phyloP scores from a whole-genome alignment of 805 yeast genomes.

The Saccharomycopsis olivae region DNA sequence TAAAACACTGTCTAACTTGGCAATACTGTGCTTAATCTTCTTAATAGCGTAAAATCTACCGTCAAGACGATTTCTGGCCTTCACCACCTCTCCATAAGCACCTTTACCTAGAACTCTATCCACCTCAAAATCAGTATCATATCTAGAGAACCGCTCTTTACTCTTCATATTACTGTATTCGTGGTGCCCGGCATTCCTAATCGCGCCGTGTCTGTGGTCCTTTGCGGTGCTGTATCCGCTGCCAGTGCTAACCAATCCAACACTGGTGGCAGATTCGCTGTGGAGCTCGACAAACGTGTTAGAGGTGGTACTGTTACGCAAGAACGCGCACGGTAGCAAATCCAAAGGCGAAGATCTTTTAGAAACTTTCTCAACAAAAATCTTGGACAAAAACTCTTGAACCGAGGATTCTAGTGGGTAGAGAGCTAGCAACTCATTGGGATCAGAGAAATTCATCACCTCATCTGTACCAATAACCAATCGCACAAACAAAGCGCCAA shows the following conservation, averaged over 20 bases:
- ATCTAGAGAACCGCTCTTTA: conserved; percentile 45
- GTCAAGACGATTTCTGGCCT: conserved; percentile 85
- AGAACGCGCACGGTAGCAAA: conserved; percentile 69
- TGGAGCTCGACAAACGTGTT: conserved; percentile 20
- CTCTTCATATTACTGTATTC: too few species aligned
- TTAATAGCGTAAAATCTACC: conserved; percentile 94
- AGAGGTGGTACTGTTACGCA: conserved; percentile 56
- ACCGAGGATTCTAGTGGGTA: conserved; percentile 44
- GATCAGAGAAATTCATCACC: conserved; percentile 44
- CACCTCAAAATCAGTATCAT: conserved; percentile 90
- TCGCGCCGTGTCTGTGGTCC: neutral
- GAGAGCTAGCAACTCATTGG: conserved; percentile 48
- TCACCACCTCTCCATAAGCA: conserved; percentile 97
- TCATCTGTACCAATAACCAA: conserved; percentile 51
- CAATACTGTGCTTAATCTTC: conserved; percentile 74
- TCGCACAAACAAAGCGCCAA: conserved; percentile 70
- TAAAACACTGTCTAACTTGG: conserved; percentile 67
- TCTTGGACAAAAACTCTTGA: conserved; percentile 51
- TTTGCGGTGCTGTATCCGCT: neutral
- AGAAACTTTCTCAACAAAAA: conserved; percentile 55
- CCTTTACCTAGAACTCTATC: conserved; percentile 87
- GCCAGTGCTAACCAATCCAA: neutral
- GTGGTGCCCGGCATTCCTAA: conserved; percentile 22
- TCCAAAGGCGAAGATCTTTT: conserved; percentile 80
- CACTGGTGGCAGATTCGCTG: conserved; percentile 20